phyloP scores from a whole-genome alignment of 2,329 filamentous ascomycete species.

The Cladosporium sp. region DNA sequence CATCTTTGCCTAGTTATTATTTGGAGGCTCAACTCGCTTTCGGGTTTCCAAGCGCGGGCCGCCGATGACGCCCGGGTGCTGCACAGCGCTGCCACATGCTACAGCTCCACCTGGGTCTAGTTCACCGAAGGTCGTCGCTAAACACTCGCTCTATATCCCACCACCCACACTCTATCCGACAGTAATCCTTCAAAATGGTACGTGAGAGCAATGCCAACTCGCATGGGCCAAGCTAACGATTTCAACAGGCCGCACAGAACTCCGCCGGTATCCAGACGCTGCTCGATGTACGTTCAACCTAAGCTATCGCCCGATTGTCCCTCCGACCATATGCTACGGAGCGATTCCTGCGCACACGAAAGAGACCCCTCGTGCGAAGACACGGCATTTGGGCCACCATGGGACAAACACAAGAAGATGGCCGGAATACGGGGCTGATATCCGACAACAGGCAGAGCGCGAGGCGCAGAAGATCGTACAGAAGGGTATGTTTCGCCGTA shows the following conservation, averaged over 20 bases:
- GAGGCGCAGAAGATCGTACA: slow-evolving; percentile 99
- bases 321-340: not conserved
- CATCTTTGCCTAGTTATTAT: not conserved
- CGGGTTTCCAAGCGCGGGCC: slow-evolving; percentile 3
- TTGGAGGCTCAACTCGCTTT: not conserved
- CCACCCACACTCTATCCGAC: not conserved
- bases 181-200: slow-evolving; percentile 7
- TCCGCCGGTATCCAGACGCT: slow-evolving; percentile 97
- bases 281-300: slow-evolving; percentile 74
- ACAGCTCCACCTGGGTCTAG: slow-evolving; percentile 6
- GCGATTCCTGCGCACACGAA: not conserved
- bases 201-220: not conserved
- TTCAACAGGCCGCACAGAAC: slow-evolving; percentile 86
- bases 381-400: not conserved
- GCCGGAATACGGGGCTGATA: slow-evolving; percentile 36
- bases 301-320: not conserved
- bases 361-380: not conserved
- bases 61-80: slow-evolving; percentile 2
- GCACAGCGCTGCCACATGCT: not conserved
- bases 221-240: not conserved
- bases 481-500: slow-evolving; percentile 62
- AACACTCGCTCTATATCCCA: not conserved
- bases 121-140: not conserved
- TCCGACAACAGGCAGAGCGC: slow-evolving; percentile 74
- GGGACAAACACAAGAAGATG: not conserved